Evolutionary conservation across 257 asterid genomes (phyloP), one percentile per base, ranked within the genome.

Genomic region (Solanum tarapatanum): DNA sequence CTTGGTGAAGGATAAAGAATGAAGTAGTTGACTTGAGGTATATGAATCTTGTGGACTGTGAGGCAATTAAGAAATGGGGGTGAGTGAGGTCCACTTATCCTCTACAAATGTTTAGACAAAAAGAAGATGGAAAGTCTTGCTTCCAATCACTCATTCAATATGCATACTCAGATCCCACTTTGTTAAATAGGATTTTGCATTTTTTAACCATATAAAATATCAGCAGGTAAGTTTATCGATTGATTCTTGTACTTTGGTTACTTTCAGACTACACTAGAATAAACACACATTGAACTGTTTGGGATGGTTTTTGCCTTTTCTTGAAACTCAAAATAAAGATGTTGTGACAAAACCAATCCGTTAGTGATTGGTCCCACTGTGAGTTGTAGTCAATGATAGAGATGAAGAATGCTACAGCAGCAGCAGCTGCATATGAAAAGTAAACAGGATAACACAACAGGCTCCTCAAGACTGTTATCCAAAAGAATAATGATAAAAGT

Each of bases 81-180:
- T 45, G 19, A 45, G 19, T 37, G 82, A 86, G 82, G 86, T 84
- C 90, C 93, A 89, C 90, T 86, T 88, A n/a, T 30, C 76, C 74
- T 79, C 80, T 79, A 76, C 62, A 89, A 86, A 68, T 77, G 88
- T 87, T 83, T 76, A 85, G 90, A 70, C 76, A 28, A 32, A 30
- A 45, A 84, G 87, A 72, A 91, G 77, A 82, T 88, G 76, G 24
- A 70, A 70, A 89, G 86, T 30, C 87, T 88, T 70, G 82, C 74
- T 82, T 86, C 86, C 88, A 87, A 84, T 86, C 76, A 86, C 92
- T 39, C 26, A 62, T 84, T 84, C 77, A 86, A 62, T 30, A 83
- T 86, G 88, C 91, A 86, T 51, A 88, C 88, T 89, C 88, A 86
- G 89, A 87, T 89, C 82, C 90, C 91, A 89, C 90, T 86, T 68